Percentiles rank a stretch among this genome's conserved stretches.
Conservation (phyloP, 441 rosid genomes). For the Isatis lusitanica region DNA sequence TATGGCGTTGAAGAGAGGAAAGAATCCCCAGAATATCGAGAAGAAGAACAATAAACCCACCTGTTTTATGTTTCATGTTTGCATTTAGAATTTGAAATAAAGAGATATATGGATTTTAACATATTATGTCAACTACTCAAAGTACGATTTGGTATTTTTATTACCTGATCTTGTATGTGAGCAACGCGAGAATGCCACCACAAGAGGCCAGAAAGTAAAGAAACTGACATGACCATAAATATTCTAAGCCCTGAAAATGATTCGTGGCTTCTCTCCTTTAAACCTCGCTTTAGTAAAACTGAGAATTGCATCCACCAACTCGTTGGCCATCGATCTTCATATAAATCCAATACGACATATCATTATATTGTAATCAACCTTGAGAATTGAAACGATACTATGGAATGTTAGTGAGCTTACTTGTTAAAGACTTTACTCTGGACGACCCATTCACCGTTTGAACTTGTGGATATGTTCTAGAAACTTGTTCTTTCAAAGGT, state of each 20-base stretch:
- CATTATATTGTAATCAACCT: neutral
- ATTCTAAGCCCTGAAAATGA: conserved; percentile 74
- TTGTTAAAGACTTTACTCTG: conserved; percentile 37
- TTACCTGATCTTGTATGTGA: conserved; percentile 85
- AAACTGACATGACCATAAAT: conserved; percentile 80
- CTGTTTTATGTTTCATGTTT: conserved; percentile 41
- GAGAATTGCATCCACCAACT: conserved; percentile 83
- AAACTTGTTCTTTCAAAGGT: conserved; percentile 55
- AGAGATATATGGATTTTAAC: neutral
- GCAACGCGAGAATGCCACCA: conserved; percentile 78
- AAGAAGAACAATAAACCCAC: conserved; percentile 87
- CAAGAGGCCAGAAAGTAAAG: conserved; percentile 72
- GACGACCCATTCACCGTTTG: conserved; percentile 27
- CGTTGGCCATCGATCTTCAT: conserved; percentile 56
- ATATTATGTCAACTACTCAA: neutral
- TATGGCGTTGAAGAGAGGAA: conserved; percentile 77
- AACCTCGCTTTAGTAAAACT: conserved; percentile 66
- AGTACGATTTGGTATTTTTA: conserved; percentile 13
- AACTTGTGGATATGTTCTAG: conserved; percentile 35
- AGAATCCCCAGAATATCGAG: conserved; percentile 93
- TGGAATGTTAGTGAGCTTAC: conserved; percentile 38
- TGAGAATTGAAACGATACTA: neutral
- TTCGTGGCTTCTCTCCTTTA: conserved; percentile 79
- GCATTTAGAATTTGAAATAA: neutral
- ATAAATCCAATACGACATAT: neutral